These are phyloP conservation scores for Brasilioporus rufonigricans DNA, from an alignment of 768 basidiomycete genomes.

Conservation along the genomic window DNA sequence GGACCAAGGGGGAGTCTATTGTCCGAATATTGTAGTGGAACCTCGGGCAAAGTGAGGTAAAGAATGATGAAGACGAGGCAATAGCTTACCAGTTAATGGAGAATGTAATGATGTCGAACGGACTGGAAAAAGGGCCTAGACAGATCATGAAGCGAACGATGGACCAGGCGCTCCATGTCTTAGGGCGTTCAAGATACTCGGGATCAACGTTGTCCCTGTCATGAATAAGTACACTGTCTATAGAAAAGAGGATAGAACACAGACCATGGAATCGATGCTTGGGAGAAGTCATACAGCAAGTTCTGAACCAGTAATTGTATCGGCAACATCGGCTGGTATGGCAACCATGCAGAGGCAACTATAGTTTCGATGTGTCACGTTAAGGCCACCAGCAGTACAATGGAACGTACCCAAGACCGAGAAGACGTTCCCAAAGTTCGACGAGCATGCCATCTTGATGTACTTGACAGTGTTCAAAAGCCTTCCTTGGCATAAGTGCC, in stretches of 20 bases:
- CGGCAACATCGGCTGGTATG: slow-evolving; percentile 37
- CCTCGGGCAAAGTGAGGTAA: slow-evolving; percentile 14
- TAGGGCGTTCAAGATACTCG: slow-evolving; percentile 33
- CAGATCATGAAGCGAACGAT: slow-evolving; percentile 37
- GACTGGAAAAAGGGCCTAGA: slow-evolving; percentile 36
- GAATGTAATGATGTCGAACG: slow-evolving; percentile 34
- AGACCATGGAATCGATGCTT: slow-evolving; percentile 36
- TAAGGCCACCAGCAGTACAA: not conserved
- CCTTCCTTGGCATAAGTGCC: slow-evolving; percentile 19
- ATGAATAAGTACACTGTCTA: slow-evolving; percentile 6
- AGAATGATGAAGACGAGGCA: not conserved
- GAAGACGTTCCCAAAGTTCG: slow-evolving; percentile 36
- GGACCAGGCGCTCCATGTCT: slow-evolving; percentile 33
- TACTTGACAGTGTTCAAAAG: slow-evolving; percentile 38
- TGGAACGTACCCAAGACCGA: slow-evolving; percentile 28
- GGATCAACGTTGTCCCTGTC: slow-evolving; percentile 38
- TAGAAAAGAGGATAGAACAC: not conserved
- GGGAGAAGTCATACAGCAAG: slow-evolving; percentile 36
- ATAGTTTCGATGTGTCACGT: not conserved
- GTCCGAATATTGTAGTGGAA: slow-evolving; percentile 32
- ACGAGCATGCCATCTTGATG: slow-evolving; percentile 38
- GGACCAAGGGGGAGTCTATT: slow-evolving; percentile 26
- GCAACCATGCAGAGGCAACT: slow-evolving; percentile 38
- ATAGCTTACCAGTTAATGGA: slow-evolving; percentile 31
- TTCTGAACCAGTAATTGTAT: slow-evolving; percentile 34